A percentile compares a stretch with the other conserved stretches of the same genome.
Conservation (phyloP, 306 rosid genomes). For the Prunus dulcis region DNA sequence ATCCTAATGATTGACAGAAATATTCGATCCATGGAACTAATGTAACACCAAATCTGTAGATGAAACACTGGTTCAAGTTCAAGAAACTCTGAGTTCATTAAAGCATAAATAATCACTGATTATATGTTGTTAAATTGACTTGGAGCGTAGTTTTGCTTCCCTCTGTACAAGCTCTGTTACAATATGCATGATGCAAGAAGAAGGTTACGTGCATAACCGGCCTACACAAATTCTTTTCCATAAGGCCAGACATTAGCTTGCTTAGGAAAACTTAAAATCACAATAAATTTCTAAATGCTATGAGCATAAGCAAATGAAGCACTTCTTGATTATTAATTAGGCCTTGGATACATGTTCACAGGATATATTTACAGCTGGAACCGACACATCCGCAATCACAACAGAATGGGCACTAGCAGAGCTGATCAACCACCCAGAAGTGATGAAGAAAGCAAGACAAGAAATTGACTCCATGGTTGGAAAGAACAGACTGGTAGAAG, state of each 20-base stretch:
- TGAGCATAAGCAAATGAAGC: background rate
- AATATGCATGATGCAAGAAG: no score
- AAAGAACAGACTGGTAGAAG: slow-evolving; percentile 47
- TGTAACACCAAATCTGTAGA: background rate
- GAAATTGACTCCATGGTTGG: slow-evolving; percentile 60
- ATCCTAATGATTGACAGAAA: no score
- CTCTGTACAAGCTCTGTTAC: no score
- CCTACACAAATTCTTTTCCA: background rate
- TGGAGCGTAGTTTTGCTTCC: no score
- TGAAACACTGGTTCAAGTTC: background rate
- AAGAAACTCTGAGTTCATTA: no score
- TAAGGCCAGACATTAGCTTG: background rate
- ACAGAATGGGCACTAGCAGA: slow-evolving; percentile 72
- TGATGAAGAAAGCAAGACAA: slow-evolving; percentile 59
- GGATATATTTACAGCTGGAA: slow-evolving; percentile 61
- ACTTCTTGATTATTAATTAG: background rate
- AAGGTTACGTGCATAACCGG: no score
- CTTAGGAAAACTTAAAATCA: background rate
- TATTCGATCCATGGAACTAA: background rate
- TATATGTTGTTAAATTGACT: no score
- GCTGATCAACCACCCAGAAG: slow-evolving; percentile 62
- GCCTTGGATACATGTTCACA: slow-evolving; percentile 3
- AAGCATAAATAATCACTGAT: no score
- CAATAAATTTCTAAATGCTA: background rate
- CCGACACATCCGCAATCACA: slow-evolving; percentile 48